Evolutionary conservation across 2,329 filamentous ascomycete species (phyloP), one percentile per base, ranked within the genome.

Genomic region (Penicillium sp.): DNA sequence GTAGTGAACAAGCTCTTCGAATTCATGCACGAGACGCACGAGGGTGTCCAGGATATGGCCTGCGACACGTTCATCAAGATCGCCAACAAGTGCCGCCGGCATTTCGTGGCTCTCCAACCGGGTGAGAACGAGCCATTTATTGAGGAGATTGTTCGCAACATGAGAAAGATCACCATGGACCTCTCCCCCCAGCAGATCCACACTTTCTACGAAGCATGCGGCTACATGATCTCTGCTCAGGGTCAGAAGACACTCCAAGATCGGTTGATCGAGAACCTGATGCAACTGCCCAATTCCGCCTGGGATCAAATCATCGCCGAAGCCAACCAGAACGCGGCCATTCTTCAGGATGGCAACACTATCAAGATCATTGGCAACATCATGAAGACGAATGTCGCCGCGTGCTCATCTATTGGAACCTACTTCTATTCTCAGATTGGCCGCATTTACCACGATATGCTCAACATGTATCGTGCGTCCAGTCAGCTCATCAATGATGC

Each of bases 31-130:
- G 95, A 99, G 78, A 98, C 95, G 1, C 95, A 99, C 72, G 95
- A 99, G 82, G 95, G 91, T 82, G 95, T 99, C 28, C 96, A 99
- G 79, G 95, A 99, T 79, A 99, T 99, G 96, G 95, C 95, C 71
- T 99, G 95, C 76, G 96, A 99, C 78, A 99, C 95, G 0, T 99
- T 99, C 72, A 99, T 99, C 80, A 99, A 99, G 83, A 99, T 99
- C 74, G 96, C 95, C 28, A 94, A 96, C 76, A 96, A 98, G 77
- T 99, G 95, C 80, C 90, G 95, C 74, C 89, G 95, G 58, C 96
- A 99, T 77, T 99, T 99, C 75, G 95, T 99, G 63, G 93, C 94
- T 15, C 84, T 96, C 37, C 95, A 99, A 76, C 92, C 94, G 20
- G 95, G 92, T 63, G 95, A 99, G 81, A 89, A 82, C 55, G 95